These are phyloP conservation scores for Nicotiana benthamiana DNA, from an alignment of 257 asterid genomes.

Conservation along the genomic window DNA sequence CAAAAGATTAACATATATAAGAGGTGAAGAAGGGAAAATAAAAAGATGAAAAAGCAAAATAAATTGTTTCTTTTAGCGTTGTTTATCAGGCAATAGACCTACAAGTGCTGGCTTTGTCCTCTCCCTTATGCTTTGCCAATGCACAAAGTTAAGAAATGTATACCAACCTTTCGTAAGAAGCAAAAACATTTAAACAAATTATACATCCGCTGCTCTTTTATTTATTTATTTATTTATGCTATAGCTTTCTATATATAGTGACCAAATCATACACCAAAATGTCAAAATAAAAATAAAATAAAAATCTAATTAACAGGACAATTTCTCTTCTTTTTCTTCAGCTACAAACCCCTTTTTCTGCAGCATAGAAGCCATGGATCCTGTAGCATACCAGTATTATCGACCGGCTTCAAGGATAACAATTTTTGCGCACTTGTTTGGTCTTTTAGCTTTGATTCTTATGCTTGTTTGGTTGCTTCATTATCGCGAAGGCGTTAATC, in stretches of 20 bases:
- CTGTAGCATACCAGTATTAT: constrained; percentile 14
- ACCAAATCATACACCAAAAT: not conserved
- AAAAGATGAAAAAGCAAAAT: not conserved
- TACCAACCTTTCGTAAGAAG: constrained; percentile 45
- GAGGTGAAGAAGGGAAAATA: not conserved
- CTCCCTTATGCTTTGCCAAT: constrained; percentile 42
- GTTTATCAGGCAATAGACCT: not conserved
- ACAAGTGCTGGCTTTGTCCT: constrained; percentile 1
- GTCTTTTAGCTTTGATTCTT: constrained; percentile 39
- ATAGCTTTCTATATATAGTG: not conserved
- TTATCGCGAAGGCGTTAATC: constrained; percentile 58
- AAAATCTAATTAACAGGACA: too few species aligned
- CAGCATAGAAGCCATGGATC: constrained; percentile 13
- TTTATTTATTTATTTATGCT: not conserved
- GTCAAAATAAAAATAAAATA: not conserved
- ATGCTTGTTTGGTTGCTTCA: constrained; percentile 72
- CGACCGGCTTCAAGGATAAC: constrained; percentile 36
- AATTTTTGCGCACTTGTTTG: constrained; percentile 45
- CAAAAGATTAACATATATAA: too few species aligned
- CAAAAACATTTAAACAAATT: constrained; percentile 15
- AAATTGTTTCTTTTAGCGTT: not conserved
- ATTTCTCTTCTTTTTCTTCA: not conserved
- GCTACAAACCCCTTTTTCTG: not conserved
- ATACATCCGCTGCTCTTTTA: not conserved
- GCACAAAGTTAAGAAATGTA: constrained; percentile 29